These are phyloP conservation scores for Mycena haematopus DNA, from an alignment of 768 basidiomycete genomes.

Conservation along the genomic window DNA sequence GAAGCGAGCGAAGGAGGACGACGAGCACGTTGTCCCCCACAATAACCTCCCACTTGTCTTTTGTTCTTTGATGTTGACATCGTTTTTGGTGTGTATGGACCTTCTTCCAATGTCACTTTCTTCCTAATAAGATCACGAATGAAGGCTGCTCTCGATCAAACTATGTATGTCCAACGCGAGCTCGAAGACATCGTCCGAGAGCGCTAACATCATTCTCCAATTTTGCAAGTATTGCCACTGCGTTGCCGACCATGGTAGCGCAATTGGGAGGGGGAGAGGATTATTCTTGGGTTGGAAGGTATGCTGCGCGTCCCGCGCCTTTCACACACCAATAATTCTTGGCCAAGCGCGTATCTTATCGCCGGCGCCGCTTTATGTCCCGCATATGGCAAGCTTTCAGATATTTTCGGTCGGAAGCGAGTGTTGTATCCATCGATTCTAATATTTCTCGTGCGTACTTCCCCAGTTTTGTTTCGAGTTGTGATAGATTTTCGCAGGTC, in stretches of 20 bases:
- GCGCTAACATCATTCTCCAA: not conserved
- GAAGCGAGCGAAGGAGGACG: slow-evolving; percentile 22
- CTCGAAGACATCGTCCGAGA: not conserved
- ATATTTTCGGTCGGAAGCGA: slow-evolving; percentile 64
- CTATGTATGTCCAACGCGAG: slow-evolving; percentile 40
- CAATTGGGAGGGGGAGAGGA: slow-evolving; percentile 65
- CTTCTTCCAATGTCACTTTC: not conserved
- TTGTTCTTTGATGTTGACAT: slow-evolving; percentile 22
- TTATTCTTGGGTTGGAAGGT: slow-evolving; percentile 81
- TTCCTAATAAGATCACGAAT: not conserved
- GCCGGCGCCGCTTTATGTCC: slow-evolving; percentile 71
- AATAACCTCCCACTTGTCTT: slow-evolving; percentile 29
- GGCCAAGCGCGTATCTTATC: slow-evolving; percentile 74
- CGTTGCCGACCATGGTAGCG: slow-evolving; percentile 72
- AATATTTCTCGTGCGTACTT: slow-evolving; percentile 65
- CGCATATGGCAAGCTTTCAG: slow-evolving; percentile 80
- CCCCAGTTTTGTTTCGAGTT: not conserved
- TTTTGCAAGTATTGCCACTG: slow-evolving; percentile 63
- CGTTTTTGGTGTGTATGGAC: slow-evolving; percentile 17
- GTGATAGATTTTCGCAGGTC: slow-evolving; percentile 49
- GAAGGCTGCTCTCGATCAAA: slow-evolving; percentile 53
- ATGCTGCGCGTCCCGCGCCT: not conserved
- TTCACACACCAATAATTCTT: not conserved
- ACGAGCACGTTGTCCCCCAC: slow-evolving; percentile 28
- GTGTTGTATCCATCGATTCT: slow-evolving; percentile 39